Evolutionary conservation across 208 protist genomes (phyloP).

Genomic region (Plasmodiophora brassicae): DNA sequence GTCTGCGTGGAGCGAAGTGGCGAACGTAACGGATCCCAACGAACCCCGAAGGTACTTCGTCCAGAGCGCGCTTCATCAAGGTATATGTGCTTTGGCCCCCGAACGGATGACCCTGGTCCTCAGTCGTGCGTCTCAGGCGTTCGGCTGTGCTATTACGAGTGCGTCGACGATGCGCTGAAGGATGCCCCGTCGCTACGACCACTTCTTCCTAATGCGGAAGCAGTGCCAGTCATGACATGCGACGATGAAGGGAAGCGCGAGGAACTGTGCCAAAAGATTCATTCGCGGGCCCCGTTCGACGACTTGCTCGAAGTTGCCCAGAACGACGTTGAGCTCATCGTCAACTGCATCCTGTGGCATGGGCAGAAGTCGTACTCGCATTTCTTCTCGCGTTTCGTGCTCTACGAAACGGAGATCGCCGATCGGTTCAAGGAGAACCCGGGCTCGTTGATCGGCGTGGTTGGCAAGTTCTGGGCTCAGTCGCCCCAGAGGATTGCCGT

Average conservation of each 20-base stretch:
- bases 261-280: not conserved
- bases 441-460: not conserved
- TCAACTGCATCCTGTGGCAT: slow-evolving; percentile 9
- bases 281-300: not conserved
- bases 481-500: not conserved
- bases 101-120: not conserved
- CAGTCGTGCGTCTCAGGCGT: not conserved
- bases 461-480: not conserved
- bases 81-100: not conserved
- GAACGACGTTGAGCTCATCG: not conserved
- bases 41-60: not conserved
- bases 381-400: not conserved
- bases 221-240: not conserved
- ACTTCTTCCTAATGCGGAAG: not conserved
- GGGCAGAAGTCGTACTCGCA: not conserved
- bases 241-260: not conserved
- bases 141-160: not conserved
- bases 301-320: not conserved
- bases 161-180: not conserved
- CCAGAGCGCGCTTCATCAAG: not conserved
- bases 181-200: not conserved
- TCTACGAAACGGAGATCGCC: slow-evolving; percentile 7
- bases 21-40: not conserved
- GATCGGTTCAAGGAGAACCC: not conserved
- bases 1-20: not conserved